Base-by-base conservation (phyloP, 257 asterid genomes). In the Hygrophila difformis region DNA sequence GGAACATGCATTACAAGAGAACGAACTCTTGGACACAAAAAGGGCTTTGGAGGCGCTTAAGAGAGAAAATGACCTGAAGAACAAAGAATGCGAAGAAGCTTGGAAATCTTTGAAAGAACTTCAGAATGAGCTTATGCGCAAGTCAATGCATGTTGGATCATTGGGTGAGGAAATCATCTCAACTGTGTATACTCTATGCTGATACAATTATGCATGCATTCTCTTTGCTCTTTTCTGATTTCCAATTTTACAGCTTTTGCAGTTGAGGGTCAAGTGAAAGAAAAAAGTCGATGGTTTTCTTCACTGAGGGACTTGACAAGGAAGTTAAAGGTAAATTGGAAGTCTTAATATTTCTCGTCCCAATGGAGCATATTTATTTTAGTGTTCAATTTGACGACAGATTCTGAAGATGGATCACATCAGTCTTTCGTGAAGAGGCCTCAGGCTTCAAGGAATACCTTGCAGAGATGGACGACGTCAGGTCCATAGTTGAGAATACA, bases 81-180 rank as follows among this genome's bases (percentile, higher is more conserved):
- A 63, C 56, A 77, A 56, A 60, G 98, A 89, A 69, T 89, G 86
- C 60, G 69, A 78, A 54, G 92, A 82, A 72, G 98, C 98, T 43
- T 70, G 69, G 74, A 82, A 73, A 45, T 79, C 96, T 55, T 67
- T 82, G 64, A 72, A 70, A 23, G 94, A 82, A 26, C 93, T 85
- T 67, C 94, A 78, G 49, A 78, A 79, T 54, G 98, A 89, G 71
- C 96, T 89, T 47, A 82, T 89, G 96, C 87, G 98, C 39, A 89
- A 89, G 73, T 89, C 98, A 13, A 89, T 89, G 98, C 96, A 89
- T 41, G 96, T 89, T 40, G 98, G 98, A 64, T 89, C 98, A 53
- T 56, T 89, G 8, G 98, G 98, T 85, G 70, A 49, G 76, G 48
- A 64, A 47, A 24, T 34, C 54, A 24, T 53, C 22, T 21, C 39